Evolutionary conservation across 805 yeast genomes (phyloP).

Genomic region (Sugiyamaella boreocaroliniensis): DNA sequence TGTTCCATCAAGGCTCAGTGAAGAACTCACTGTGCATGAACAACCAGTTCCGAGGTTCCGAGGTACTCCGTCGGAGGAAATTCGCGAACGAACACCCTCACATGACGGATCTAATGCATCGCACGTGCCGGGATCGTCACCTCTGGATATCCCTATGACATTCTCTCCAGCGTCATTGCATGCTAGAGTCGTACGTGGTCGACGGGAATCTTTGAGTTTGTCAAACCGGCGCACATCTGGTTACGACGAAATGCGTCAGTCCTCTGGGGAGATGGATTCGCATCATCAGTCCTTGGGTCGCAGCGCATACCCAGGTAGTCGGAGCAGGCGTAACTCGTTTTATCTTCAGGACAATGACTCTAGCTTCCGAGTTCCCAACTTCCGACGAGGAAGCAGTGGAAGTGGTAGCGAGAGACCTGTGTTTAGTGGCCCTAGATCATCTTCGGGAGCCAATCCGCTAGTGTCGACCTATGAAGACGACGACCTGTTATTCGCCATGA

Average conservation of each 20-base stretch:
- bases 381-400: constrained; percentile 9
- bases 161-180: neutral
- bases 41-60: neutral
- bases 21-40: constrained; percentile 22
- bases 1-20: constrained; percentile 33
- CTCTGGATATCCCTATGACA: constrained; percentile 18
- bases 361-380: neutral
- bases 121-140: constrained; percentile 8
- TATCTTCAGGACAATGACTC: constrained; percentile 10
- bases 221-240: constrained; percentile 14
- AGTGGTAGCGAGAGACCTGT: neutral
- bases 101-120: neutral
- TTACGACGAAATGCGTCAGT: constrained; percentile 14
- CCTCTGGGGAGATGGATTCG: constrained; percentile 12
- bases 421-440: neutral
- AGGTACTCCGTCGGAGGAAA: neutral
- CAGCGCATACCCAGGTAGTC: neutral
- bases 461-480: constrained; percentile 27
- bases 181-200: constrained; percentile 1
- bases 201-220: constrained; percentile 13
- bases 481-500: constrained; percentile 34
- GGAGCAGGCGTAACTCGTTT: constrained; percentile 11
- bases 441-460: constrained; percentile 1
- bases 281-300: constrained; percentile 15
- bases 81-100: neutral